Conservation (phyloP, 1,284 basidiomycete genomes). For the Dichomitus squalens region DNA sequence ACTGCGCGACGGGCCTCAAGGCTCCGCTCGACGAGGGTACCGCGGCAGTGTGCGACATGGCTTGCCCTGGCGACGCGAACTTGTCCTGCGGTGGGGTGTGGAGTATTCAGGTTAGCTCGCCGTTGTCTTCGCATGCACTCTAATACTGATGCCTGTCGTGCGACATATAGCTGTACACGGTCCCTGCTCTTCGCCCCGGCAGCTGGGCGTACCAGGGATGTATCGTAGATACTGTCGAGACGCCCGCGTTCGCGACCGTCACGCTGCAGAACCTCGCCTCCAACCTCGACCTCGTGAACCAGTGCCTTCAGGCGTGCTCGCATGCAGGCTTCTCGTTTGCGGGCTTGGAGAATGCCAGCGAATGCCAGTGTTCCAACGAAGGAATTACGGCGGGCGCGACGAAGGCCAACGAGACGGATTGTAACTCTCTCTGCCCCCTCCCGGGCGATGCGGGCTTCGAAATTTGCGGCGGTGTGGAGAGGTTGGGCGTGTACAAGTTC, state of each 20-base stretch:
- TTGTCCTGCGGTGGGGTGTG: slow-evolving; percentile 25
- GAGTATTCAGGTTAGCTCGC: slow-evolving; percentile 23
- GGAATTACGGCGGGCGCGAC: slow-evolving; percentile 3
- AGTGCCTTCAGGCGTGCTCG: slow-evolving; percentile 22
- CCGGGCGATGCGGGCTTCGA: slow-evolving; percentile 21
- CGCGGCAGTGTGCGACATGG: slow-evolving; percentile 24
- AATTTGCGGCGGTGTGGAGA: slow-evolving; percentile 21
- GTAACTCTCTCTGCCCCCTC: slow-evolving; percentile 22
- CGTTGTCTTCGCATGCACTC: neutral
- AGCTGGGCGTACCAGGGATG: slow-evolving; percentile 23
- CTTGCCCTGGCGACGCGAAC: slow-evolving; percentile 22
- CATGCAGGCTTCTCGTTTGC: slow-evolving; percentile 18
- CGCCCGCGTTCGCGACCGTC: slow-evolving; percentile 12
- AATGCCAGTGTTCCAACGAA: slow-evolving; percentile 17
- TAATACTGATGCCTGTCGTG: neutral
- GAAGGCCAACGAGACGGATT: slow-evolving; percentile 11
- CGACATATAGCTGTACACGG: slow-evolving; percentile 14
- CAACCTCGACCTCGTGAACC: slow-evolving; percentile 22
- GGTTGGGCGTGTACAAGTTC: slow-evolving; percentile 17
- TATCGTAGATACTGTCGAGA: slow-evolving; percentile 7
- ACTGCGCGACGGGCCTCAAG: slow-evolving; percentile 28
- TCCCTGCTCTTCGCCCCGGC: slow-evolving; percentile 20
- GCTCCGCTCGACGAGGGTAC: slow-evolving; percentile 13
- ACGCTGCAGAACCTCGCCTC: slow-evolving; percentile 11
- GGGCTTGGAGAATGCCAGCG: slow-evolving; percentile 18